Evolutionary conservation across 2,329 filamentous ascomycete species (phyloP).

Genomic region (Didymella segeticola): DNA sequence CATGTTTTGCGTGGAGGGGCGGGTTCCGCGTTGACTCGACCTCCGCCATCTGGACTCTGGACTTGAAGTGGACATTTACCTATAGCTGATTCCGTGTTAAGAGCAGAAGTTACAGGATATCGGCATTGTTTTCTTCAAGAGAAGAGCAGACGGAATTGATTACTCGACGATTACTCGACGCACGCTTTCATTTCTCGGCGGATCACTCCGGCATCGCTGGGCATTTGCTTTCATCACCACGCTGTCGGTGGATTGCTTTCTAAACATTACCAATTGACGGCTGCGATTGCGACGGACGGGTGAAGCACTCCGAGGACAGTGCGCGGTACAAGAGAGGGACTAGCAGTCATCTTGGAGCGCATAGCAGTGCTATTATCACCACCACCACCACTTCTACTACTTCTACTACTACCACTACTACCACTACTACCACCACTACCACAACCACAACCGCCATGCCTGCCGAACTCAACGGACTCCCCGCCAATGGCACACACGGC

Average conservation of each 20-base stretch:
- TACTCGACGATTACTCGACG: too few relatives aligned
- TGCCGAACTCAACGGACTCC: slow-evolving; percentile 25
- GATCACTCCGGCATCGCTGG: slow-evolving; percentile 30
- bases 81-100: too few relatives aligned
- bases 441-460: slow-evolving; percentile 27
- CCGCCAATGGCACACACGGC: slow-evolving; percentile 27
- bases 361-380: too few relatives aligned
- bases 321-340: not conserved
- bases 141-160: too few relatives aligned
- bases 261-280: slow-evolving; percentile 28
- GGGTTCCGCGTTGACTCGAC: slow-evolving; percentile 14
- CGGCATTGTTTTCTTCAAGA: not conserved
- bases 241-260: slow-evolving; percentile 23
- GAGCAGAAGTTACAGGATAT: too few relatives aligned
- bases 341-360: not conserved
- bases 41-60: not conserved
- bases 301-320: slow-evolving; percentile 1
- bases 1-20: slow-evolving; percentile 19
- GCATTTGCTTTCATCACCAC: too few relatives aligned
- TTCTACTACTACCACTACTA: too few relatives aligned
- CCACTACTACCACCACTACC: too few relatives aligned
- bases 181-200: not conserved
- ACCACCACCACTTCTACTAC: too few relatives aligned
- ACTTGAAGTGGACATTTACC: too few relatives aligned
- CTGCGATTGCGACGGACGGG: not conserved